These are phyloP conservation scores for Hyphopichia fennica DNA, from an alignment of 1,139 yeast species.

Conservation along the genomic window DNA sequence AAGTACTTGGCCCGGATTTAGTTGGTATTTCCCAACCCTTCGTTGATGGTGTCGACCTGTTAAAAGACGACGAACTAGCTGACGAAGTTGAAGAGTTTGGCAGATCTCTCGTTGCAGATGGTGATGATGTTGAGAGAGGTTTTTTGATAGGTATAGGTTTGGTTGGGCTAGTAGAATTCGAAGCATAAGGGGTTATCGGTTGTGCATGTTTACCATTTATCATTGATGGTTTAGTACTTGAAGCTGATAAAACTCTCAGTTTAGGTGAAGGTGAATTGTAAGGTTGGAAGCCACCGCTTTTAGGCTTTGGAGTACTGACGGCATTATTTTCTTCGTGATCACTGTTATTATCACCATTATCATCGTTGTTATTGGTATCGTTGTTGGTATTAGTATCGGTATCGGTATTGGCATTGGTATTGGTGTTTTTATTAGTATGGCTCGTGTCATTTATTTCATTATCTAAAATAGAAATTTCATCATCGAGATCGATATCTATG, in stretches of 20 bases:
- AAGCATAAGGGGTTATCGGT: slow-evolving; percentile 3
- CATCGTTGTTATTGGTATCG: neutral
- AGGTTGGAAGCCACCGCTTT: neutral
- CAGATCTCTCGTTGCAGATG: neutral
- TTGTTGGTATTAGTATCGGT: neutral
- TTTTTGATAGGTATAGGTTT: slow-evolving; percentile 33
- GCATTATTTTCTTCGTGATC: neutral
- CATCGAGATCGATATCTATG: neutral
- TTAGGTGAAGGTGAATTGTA: neutral
- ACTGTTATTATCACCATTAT: neutral
- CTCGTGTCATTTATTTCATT: neutral
- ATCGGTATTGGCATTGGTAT: neutral
- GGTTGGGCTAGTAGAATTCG: neutral
- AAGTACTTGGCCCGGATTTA: slow-evolving; percentile 28
- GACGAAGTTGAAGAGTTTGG: neutral
- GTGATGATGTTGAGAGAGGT: slow-evolving; percentile 1
- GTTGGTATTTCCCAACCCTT: slow-evolving; percentile 49
- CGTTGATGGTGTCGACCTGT: slow-evolving; percentile 25
- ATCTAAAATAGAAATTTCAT: neutral
- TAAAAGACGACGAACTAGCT: slow-evolving; percentile 15
- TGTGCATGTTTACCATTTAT: neutral
- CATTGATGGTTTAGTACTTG: neutral
- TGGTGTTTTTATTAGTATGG: neutral
- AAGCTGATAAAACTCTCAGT: neutral
- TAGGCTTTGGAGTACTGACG: neutral